A percentile compares a stretch with the other conserved stretches of the same genome.
These are phyloP conservation scores for Volvox africanus DNA, from an alignment of 139 green algal species.

Conservation along the genomic window DNA sequence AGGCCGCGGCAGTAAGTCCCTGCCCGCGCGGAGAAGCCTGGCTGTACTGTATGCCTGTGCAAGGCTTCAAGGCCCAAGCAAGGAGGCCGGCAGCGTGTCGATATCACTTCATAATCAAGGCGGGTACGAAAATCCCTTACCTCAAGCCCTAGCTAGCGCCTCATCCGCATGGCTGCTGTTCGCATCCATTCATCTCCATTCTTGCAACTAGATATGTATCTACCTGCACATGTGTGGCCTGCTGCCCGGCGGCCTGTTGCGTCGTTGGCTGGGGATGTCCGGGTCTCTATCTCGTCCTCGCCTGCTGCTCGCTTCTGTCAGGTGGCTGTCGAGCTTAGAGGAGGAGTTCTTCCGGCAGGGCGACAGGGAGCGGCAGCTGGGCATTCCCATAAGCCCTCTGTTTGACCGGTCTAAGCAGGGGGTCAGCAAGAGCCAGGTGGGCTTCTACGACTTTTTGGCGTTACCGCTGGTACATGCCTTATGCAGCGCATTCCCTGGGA, in stretches of 20 bases:
- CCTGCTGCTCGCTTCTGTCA: not conserved
- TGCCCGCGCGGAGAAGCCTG: too few species aligned
- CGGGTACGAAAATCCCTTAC: not conserved
- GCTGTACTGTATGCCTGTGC: too few species aligned
- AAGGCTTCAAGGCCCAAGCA: too few species aligned
- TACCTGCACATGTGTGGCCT: not conserved
- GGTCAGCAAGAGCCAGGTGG: slow-evolving; percentile 65
- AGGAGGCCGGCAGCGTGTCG: too few species aligned
- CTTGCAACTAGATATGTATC: slow-evolving; percentile 18
- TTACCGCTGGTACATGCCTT: slow-evolving; percentile 37
- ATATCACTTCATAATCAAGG: too few species aligned
- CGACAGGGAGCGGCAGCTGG: slow-evolving; percentile 55
- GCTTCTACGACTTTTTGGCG: slow-evolving; percentile 56
- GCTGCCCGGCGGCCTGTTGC: not conserved
- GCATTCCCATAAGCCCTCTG: slow-evolving; percentile 54
- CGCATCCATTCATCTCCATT: not conserved
- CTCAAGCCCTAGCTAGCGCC: not conserved
- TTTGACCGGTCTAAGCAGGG: slow-evolving; percentile 66
- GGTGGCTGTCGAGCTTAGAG: slow-evolving; percentile 31
- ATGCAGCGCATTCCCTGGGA: slow-evolving; percentile 14
- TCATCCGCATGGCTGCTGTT: not conserved
- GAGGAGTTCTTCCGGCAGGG: slow-evolving; percentile 71
- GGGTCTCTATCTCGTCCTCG: not conserved
- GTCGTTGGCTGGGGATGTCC: not conserved
- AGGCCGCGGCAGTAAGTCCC: too few species aligned